These are phyloP conservation scores for Botrytis fabae DNA, from an alignment of 2,329 filamentous ascomycete genomes.

Conservation along the genomic window DNA sequence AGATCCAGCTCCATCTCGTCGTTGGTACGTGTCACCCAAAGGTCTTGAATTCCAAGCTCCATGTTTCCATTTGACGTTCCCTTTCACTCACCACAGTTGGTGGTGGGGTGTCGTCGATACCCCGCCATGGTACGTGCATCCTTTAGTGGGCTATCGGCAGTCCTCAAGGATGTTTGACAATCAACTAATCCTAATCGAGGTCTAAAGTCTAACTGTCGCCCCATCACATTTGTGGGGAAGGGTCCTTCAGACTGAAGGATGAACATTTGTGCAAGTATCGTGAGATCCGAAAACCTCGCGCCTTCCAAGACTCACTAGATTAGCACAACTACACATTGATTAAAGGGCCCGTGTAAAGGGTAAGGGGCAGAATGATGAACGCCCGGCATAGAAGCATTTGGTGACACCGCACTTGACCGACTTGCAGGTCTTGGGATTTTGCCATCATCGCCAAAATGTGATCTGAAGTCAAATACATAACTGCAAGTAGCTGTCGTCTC, in stretches of 20 bases:
- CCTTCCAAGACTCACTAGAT: not conserved
- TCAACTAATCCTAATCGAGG: not conserved
- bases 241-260: not conserved
- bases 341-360: not conserved
- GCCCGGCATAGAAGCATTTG: not conserved
- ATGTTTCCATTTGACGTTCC: not conserved
- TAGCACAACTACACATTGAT: not conserved
- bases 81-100: not conserved
- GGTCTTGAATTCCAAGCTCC: not conserved
- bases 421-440: conserved; percentile 1
- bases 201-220: not conserved
- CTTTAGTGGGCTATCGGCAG: not conserved
- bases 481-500: not conserved
- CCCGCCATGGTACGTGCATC: conserved; percentile 20
- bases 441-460: not conserved
- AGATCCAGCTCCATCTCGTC: not conserved
- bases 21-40: not conserved
- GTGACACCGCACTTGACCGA: not conserved
- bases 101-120: not conserved
- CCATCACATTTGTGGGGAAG: not conserved
- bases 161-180: conserved; percentile 1
- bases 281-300: not conserved
- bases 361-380: not conserved
- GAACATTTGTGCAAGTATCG: not conserved
- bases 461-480: not conserved